Base-by-base conservation (phyloP, 177 flowering plant genomes). In the Tripterygium wilfordii region DNA sequence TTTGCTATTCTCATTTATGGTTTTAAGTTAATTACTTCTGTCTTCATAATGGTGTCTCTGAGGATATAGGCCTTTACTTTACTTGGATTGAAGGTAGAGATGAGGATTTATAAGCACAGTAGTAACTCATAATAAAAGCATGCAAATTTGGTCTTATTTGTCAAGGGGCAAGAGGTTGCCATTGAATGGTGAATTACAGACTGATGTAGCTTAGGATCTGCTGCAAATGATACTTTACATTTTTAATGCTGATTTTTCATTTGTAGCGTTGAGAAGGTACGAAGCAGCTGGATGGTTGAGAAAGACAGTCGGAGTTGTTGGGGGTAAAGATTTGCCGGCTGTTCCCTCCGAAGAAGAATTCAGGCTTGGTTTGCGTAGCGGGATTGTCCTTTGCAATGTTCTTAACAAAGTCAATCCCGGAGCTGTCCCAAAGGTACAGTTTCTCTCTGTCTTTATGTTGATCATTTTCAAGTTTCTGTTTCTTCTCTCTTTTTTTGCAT, bases 251-350 rank as follows among this genome's bases (percentile, higher is more conserved):
- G n/a, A n/a, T n/a, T n/a, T n/a, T n/a, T n/a, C n/a, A n/a, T n/a
- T n/a, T 55, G 40, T 63, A 79, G 85, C 79, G 16, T 42, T 61
- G 10, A 74, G 76, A 62, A 70, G 89, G 65, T 66, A 72, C 53
- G 85, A 77, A 50, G 89, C 89, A 3, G 78, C 85, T 0, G 53
- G 69, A 29, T 82, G 89, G 89, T 48, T 82, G 35, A 55, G 85
- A 48, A 75, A 69, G 51, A 65, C 46, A 39, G 74, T 67, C 29
- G 83, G 85, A 19, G 83, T 77, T 33, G 79, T 75, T 28, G 68
- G 57, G 17, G 77, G 66, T 26, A 79, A 67, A 53, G 88, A 78
- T 61, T 58, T 81, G 49, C 78, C 88, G 1, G 78, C 77, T 10
- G 68, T 78, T 57, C 88, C 88, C 20, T 71, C 84, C 24, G 84